Base-by-base conservation (phyloP, 176 grass and related monocot species). In the Aegilops speltoides region DNA sequence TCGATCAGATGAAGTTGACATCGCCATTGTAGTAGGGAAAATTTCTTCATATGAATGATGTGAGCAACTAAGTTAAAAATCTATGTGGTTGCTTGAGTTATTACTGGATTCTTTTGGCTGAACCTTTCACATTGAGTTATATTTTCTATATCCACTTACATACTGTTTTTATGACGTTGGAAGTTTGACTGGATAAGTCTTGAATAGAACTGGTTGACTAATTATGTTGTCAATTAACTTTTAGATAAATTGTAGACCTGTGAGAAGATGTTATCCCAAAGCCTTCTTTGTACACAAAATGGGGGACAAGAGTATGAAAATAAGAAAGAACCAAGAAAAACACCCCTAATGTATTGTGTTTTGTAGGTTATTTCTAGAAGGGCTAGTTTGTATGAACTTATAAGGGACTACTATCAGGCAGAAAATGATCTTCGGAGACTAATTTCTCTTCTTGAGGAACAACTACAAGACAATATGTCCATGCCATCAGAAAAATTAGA, bases 281-380 rank as follows among this genome's bases (percentile, higher is more conserved):
- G 15, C 16, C 17, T 81, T 46, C 25, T 67, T 22, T 67, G 9
- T 48, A 31, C 22, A 48, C 23, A 48, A 31, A 81, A 67, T 46
- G 63, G 19, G 24, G 28, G 25, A 76, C 25, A 15, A 43, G 41
- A 75, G 37, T 14, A 66, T 32, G 10, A 7, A 67, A 31, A 32
- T 43, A 48, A 81, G 40, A 80, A 67, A 31, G 17, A 67, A 67
- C 26, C 56, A 43, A 33, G 76, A 29, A 63, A 68, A 72, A 34
- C 29, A 13, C 6, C 60, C 78, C 43, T 48, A 57, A 82, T n/a
- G 34, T 38, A 20, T 65, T 43, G 65, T 93, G 24, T 62, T 63
- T 81, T 92, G 57, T 61, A 98, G 96, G 96, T 89, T 73, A 81
- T 98, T 89, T 98, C 96, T 72, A 89, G 93, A 89, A 98, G 96